Evolutionary conservation across 306 rosid genomes (phyloP).

Genomic region (Lathyrus sativus): DNA sequence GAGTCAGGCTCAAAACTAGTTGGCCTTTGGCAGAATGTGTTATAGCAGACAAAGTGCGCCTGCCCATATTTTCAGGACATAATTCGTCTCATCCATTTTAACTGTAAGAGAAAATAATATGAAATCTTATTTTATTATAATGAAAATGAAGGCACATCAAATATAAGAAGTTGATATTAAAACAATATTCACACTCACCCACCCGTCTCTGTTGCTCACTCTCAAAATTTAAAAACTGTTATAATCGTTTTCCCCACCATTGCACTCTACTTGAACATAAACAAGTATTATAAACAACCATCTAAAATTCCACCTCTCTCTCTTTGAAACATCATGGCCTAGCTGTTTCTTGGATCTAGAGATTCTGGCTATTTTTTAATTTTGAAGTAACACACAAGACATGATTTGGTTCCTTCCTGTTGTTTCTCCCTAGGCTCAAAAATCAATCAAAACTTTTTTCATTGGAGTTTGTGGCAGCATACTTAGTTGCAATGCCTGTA

Average conservation of each 20-base stretch:
- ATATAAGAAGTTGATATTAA: constrained; percentile 39
- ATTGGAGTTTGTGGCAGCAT: constrained; percentile 61
- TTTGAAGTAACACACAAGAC: constrained; percentile 67
- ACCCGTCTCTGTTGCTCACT: constrained; percentile 46
- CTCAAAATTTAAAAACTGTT: constrained; percentile 48
- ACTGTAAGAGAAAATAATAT: constrained; percentile 31
- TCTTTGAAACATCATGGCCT: constrained; percentile 78
- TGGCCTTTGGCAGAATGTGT: constrained; percentile 47
- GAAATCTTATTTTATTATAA: constrained; percentile 43
- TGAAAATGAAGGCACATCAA: constrained; percentile 36
- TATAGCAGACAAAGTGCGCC: constrained; percentile 43
- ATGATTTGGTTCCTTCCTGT: constrained; percentile 80
- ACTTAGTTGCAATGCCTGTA: constrained; percentile 80
- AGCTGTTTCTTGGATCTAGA: constrained; percentile 98
- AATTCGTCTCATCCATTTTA: constrained; percentile 41
- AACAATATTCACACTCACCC: constrained; percentile 50
- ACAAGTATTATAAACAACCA: constrained; percentile 60
- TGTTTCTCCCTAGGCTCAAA: constrained; percentile 84
- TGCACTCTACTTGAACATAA: constrained; percentile 48
- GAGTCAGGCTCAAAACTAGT: constrained; percentile 54
- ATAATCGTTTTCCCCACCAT: constrained; percentile 53
- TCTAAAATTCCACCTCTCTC: constrained; percentile 62
- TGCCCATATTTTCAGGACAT: constrained; percentile 41
- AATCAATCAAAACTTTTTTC: constrained; percentile 45
- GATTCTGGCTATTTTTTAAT: constrained; percentile 66